Percentiles rank a stretch among this genome's conserved stretches.
Conservation (phyloP, 2,329 filamentous ascomycete species). For the Curvularia hawaiiensis region DNA sequence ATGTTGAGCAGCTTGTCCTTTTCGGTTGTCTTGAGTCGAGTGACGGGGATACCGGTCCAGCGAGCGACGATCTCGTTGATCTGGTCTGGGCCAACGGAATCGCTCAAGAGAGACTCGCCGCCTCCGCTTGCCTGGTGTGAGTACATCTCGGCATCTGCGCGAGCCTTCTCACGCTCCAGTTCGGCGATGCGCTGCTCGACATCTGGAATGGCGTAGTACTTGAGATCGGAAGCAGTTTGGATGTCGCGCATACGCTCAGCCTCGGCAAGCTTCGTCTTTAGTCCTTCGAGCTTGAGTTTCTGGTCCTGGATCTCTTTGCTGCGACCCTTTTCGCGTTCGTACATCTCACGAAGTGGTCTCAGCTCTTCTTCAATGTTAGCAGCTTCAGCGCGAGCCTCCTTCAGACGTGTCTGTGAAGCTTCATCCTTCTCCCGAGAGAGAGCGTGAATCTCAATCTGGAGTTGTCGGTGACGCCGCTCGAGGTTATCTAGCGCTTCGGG, state of each 20-base stretch:
- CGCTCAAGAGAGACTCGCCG: slow-evolving; percentile 77
- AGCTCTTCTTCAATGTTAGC: slow-evolving; percentile 95
- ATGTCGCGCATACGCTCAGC: slow-evolving; percentile 88
- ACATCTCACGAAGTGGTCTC: slow-evolving; percentile 89
- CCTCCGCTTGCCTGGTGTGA: slow-evolving; percentile 61
- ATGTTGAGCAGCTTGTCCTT: slow-evolving; percentile 99
- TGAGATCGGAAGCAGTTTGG: slow-evolving; percentile 85
- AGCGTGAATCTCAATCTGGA: slow-evolving; percentile 97
- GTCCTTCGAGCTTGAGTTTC: slow-evolving; percentile 90
- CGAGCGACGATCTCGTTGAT: slow-evolving; percentile 98
- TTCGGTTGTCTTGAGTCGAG: slow-evolving; percentile 89
- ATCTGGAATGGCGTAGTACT: slow-evolving; percentile 97
- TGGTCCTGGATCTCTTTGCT: slow-evolving; percentile 92
- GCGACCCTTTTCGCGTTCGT: slow-evolving; percentile 89
- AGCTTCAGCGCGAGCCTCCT: slow-evolving; percentile 84
- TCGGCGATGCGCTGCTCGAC: slow-evolving; percentile 79
- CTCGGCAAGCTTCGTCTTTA: slow-evolving; percentile 91
- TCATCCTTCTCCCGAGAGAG: slow-evolving; percentile 94
- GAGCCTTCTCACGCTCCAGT: slow-evolving; percentile 80
- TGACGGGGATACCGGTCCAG: slow-evolving; percentile 99
- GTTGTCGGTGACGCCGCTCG: slow-evolving; percentile 85
- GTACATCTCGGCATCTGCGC: slow-evolving; percentile 71
- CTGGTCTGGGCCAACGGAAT: slow-evolving; percentile 93
- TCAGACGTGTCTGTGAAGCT: slow-evolving; percentile 81
- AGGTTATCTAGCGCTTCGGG: slow-evolving; percentile 95